These are phyloP conservation scores for Scutellaria galericulata DNA, from an alignment of 257 asterid genomes.

Conservation along the genomic window DNA sequence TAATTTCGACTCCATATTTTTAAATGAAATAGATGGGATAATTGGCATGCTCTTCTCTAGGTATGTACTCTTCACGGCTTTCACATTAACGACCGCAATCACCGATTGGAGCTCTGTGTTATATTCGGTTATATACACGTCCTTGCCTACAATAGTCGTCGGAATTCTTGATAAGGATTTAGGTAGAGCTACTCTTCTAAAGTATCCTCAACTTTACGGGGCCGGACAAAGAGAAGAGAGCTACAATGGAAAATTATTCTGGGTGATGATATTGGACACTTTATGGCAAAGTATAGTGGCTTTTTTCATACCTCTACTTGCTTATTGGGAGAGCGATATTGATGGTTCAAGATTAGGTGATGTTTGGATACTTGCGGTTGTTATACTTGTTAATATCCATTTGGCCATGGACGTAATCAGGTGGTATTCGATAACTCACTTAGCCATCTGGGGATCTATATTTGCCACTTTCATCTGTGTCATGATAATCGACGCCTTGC, in stretches of 20 bases:
- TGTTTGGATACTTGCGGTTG: slow-evolving; percentile 90
- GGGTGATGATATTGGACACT: slow-evolving; percentile 81
- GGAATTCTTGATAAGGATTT: slow-evolving; percentile 92
- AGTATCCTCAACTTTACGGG: slow-evolving; percentile 86
- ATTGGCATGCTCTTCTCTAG: slow-evolving; percentile 44
- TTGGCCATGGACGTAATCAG: slow-evolving; percentile 90
- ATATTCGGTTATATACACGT: slow-evolving; percentile 82
- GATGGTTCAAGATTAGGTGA: slow-evolving; percentile 90
- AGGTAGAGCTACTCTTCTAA: slow-evolving; percentile 69
- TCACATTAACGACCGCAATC: slow-evolving; percentile 87
- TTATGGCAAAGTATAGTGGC: slow-evolving; percentile 88
- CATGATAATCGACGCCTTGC: slow-evolving; percentile 68
- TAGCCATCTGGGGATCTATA: slow-evolving; percentile 88
- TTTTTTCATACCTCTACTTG: slow-evolving; percentile 73
- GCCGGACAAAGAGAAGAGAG: slow-evolving; percentile 87
- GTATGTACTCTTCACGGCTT: slow-evolving; percentile 81
- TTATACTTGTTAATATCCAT: slow-evolving; percentile 80
- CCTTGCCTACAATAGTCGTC: slow-evolving; percentile 82
- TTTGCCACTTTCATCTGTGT: slow-evolving; percentile 80
- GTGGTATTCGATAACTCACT: slow-evolving; percentile 91
- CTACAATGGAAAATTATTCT: slow-evolving; percentile 74
- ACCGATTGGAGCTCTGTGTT: slow-evolving; percentile 98
- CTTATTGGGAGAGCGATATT: slow-evolving; percentile 70
- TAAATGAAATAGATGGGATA: too few relatives aligned
- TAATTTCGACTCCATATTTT: neutral